These are phyloP conservation scores for Wickerhamiella cacticola DNA, from an alignment of 805 yeast species.

Conservation along the genomic window DNA sequence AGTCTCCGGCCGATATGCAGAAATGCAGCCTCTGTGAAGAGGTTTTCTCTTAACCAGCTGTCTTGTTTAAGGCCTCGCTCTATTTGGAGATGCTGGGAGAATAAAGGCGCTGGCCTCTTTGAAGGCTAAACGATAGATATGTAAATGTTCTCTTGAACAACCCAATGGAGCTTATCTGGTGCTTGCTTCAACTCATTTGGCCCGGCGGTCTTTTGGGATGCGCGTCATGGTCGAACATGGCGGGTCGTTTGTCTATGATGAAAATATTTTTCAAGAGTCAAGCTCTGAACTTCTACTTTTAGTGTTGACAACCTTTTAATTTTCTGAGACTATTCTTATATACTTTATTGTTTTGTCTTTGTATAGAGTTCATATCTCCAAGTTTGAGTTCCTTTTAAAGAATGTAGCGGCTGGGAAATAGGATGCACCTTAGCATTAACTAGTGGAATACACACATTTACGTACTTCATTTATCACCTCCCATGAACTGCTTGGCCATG, in stretches of 20 bases:
- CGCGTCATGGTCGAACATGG: conserved; percentile 25
- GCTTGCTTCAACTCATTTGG: conserved; percentile 15
- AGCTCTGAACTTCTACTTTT: conserved; percentile 25
- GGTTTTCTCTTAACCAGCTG: conserved; percentile 8
- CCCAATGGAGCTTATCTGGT: conserved; percentile 28
- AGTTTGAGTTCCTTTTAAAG: no score
- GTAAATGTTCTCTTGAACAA: conserved; percentile 20
- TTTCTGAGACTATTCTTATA: conserved; percentile 4
- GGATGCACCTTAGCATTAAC: no score
- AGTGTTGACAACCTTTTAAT: conserved; percentile 11
- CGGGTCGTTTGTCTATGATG: conserved; percentile 24
- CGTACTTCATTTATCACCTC: neutral
- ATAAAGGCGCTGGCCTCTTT: conserved; percentile 19
- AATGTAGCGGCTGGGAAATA: no score
- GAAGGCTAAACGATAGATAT: conserved; percentile 25
- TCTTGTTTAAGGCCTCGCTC: conserved; percentile 15
- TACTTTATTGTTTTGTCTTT: no score
- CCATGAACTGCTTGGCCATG: conserved; percentile 13
- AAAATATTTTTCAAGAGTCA: conserved; percentile 26
- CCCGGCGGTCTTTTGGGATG: conserved; percentile 3
- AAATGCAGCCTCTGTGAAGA: conserved; percentile 17
- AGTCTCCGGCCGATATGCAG: conserved; percentile 28
- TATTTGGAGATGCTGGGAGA: conserved; percentile 13
- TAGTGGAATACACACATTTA: neutral
- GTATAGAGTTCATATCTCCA: no score